A percentile compares a stretch with the other conserved stretches of the same genome.
Conservation (phyloP, 306 rosid genomes). For the Sesbania bispinosa region DNA sequence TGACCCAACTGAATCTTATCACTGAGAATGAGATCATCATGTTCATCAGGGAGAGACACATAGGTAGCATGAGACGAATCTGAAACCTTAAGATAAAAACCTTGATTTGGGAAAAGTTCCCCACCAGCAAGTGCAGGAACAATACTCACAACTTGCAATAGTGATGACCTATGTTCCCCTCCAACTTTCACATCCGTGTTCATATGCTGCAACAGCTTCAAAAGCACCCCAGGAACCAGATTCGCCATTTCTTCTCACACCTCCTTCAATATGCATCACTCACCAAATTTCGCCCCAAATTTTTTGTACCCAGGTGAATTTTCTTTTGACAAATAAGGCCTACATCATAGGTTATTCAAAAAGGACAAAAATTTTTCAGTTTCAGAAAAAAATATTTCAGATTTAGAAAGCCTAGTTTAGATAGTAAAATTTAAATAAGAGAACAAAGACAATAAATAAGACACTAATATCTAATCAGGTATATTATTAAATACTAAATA, state of each 20-base stretch:
- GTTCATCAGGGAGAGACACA: conserved; percentile 91
- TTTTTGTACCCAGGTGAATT: neutral
- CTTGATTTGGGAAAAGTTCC: conserved; percentile 85
- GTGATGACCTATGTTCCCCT: conserved; percentile 89
- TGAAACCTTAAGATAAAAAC: conserved; percentile 91
- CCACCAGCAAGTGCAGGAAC: conserved; percentile 96
- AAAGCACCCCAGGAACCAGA: conserved; percentile 95
- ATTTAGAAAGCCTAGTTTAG: neutral
- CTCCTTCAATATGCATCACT: conserved; percentile 56
- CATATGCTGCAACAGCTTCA: conserved; percentile 94
- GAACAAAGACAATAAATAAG: conserved; percentile 20
- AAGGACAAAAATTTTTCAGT: conserved; percentile 16
- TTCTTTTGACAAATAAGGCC: conserved; percentile 22
- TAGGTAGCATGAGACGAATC: conserved; percentile 97
- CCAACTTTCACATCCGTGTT: conserved; percentile 88
- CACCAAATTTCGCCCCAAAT: neutral
- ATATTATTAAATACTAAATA: neutral
- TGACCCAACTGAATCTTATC: conserved; percentile 97
- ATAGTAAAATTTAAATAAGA: conserved; percentile 9
- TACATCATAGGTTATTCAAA: conserved; percentile 25
- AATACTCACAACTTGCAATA: conserved; percentile 90
- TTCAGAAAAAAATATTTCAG: conserved; percentile 34
- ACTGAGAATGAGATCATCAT: conserved; percentile 91
- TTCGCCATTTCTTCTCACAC: conserved; percentile 84
- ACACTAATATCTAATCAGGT: neutral